Conservation (phyloP, 1,139 yeast genomes). For the Geotrichum candidum region DNA sequence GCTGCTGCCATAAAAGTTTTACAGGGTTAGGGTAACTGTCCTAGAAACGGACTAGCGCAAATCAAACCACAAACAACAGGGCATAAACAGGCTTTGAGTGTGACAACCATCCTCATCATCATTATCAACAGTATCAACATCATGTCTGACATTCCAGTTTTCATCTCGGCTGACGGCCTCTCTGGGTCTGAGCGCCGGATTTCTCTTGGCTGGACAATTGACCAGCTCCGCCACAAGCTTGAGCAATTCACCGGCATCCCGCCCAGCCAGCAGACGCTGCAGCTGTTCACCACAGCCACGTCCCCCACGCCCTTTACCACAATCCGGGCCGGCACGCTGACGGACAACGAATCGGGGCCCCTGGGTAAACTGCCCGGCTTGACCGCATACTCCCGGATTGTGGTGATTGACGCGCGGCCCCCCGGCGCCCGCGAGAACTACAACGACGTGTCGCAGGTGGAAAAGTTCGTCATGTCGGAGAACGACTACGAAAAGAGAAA, state of each 20-base stretch:
- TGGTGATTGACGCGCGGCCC: conserved; percentile 38
- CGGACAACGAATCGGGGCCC: conserved; percentile 17
- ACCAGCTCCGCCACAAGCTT: conserved; percentile 50
- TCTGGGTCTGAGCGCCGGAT: conserved; percentile 62
- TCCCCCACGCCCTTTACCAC: conserved; percentile 27
- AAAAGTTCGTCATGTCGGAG: conserved; percentile 52
- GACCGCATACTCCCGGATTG: conserved; percentile 33
- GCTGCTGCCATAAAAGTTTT: too few species aligned
- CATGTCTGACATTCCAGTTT: conserved; percentile 40
- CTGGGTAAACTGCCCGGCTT: conserved; percentile 25
- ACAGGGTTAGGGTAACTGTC: background rate
- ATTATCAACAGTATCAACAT: background rate
- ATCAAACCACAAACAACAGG: too few species aligned
- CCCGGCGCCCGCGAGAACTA: conserved; percentile 30
- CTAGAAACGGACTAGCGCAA: background rate
- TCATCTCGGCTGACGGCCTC: conserved; percentile 58
- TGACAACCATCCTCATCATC: conserved; percentile 1
- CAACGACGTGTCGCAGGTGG: conserved; percentile 36
- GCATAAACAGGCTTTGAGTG: background rate
- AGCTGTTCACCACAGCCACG: conserved; percentile 44
- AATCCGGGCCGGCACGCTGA: background rate
- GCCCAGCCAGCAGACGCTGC: conserved; percentile 51
- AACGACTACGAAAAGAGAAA: conserved; percentile 57
- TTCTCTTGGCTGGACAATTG: conserved; percentile 57
- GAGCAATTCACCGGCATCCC: conserved; percentile 78